phyloP scores from a whole-genome alignment of 352 stramenopile genomes.

The Halophytophthora batemanensis region DNA sequence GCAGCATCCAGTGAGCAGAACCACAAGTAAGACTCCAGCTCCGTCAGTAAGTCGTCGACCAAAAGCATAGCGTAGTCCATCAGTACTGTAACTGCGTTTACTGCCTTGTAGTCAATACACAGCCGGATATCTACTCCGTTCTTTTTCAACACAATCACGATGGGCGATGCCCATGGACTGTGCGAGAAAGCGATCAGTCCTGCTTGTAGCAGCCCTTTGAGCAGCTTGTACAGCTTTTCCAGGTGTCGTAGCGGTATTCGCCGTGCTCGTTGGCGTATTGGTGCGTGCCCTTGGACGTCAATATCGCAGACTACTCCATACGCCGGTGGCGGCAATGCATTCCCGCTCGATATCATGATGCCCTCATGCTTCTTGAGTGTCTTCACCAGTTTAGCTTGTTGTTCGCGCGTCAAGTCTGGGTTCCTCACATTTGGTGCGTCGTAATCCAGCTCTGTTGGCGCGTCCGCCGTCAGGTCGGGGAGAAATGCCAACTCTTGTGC shows the following conservation, averaged over 20 bases:
- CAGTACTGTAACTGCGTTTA: constrained; percentile 9
- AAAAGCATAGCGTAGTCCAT: constrained; percentile 8
- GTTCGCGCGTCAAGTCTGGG: too few relatives aligned
- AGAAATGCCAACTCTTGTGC: constrained; percentile 3
- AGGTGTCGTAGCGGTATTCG: background rate
- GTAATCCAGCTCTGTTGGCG: constrained; percentile 1
- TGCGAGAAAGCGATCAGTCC: background rate
- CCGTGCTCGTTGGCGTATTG: background rate
- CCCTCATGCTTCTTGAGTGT: background rate
- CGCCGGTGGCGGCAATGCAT: too few relatives aligned
- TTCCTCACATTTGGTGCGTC: background rate
- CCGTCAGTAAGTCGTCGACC: constrained; percentile 11
- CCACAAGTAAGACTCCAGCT: constrained; percentile 8
- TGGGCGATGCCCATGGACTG: background rate
- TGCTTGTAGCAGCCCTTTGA: background rate
- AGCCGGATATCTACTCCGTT: background rate
- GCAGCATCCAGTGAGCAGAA: constrained; percentile 15
- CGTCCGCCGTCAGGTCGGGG: background rate
- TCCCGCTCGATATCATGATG: too few relatives aligned
- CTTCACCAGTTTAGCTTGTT: background rate
- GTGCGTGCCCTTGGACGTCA: background rate
- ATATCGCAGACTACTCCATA: constrained; percentile 3
- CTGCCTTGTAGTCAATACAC: constrained; percentile 9
- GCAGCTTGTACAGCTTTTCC: constrained; percentile 1
- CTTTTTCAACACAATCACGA: constrained; percentile 14